Evolutionary conservation across 441 rosid genomes (phyloP), one percentile per base, ranked within the genome.

Genomic region (Kokia cookei): DNA sequence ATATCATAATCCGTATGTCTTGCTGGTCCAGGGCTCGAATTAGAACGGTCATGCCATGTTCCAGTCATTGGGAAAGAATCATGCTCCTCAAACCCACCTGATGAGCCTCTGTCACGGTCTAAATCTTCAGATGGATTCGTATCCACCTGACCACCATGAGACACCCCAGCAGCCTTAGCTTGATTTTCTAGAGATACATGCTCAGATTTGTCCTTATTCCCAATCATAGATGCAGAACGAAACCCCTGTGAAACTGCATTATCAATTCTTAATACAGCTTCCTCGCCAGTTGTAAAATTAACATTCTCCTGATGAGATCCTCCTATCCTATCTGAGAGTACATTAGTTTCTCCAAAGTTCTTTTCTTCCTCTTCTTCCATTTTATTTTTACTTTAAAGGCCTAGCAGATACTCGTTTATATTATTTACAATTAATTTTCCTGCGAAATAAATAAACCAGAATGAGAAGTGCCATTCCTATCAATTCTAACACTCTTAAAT

Each of bases 281-380:
- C 78, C 77, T 82, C 81, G 26, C 72, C 78, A 45, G 76, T 66
- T 27, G 45, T 11, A 40, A 71, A 69, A 79, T 84, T 75, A 61
- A 73, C 61, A 75, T 79, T 73, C 43, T 76, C 86, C 71, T 65
- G 65, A 72, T 71, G 76, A 76, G 82, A 80, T 62, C 86, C 69
- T 65, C 81, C 89, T 72, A 79, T 67, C 14, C 65, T 78, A 77
- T 76, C 83, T 75, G 77, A 77, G 76, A 71, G 71, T 43, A 6
- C 61, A 73, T 85, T 79, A 76, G 72, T 74, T 79, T 80, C 88
- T 48, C 75, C 64, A 9, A 80, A 82, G 84, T 84, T 87, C 80
- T 79, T 92, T 67, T 80, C 83, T 73, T 89, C 91, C 83, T 84
- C 93, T 73, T 91, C 97, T 77, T 93, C 97, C 98, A 93, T 93